Evolutionary conservation across 2,329 filamentous ascomycete genomes (phyloP).

Genomic region (Lachnellula arida): DNA sequence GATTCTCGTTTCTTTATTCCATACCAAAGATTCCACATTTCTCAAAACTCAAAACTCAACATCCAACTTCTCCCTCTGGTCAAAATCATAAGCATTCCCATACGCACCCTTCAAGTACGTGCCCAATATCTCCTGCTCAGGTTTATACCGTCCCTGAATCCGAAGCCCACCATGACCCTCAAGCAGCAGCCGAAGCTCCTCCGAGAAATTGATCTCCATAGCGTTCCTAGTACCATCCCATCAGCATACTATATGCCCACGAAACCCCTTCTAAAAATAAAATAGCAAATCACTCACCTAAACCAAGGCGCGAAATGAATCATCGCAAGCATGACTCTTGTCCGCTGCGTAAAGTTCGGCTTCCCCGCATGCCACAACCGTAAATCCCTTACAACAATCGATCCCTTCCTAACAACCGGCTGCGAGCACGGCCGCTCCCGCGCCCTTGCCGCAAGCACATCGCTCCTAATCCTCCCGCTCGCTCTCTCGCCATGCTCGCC

Average conservation of each 20-base stretch:
- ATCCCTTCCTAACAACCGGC: constrained; percentile 48
- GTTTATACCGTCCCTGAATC: constrained; percentile 46
- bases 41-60: constrained; percentile 10
- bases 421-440: constrained; percentile 40
- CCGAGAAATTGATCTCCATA: constrained; percentile 51
- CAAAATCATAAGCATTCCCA: constrained; percentile 59
- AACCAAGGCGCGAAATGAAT: constrained; percentile 31
- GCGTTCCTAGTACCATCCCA: constrained; percentile 36
- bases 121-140: constrained; percentile 37
- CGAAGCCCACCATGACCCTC: constrained; percentile 41
- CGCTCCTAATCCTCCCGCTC: constrained; percentile 46
- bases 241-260: not conserved
- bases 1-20: no score
- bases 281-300: not conserved
- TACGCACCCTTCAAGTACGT: constrained; percentile 52
- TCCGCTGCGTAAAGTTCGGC: constrained; percentile 47
- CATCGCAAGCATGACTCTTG: constrained; percentile 53
- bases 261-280: not conserved
- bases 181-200: constrained; percentile 44
- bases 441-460: constrained; percentile 35
- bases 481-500: constrained; percentile 47
- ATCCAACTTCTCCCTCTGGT: constrained; percentile 37
- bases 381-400: constrained; percentile 53
- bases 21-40: not conserved
- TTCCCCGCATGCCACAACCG: constrained; percentile 60